A percentile compares a stretch with the other conserved stretches of the same genome.
phyloP scores from a whole-genome alignment of 2,329 filamentous ascomycete species.

The Exserohilum turcica region DNA sequence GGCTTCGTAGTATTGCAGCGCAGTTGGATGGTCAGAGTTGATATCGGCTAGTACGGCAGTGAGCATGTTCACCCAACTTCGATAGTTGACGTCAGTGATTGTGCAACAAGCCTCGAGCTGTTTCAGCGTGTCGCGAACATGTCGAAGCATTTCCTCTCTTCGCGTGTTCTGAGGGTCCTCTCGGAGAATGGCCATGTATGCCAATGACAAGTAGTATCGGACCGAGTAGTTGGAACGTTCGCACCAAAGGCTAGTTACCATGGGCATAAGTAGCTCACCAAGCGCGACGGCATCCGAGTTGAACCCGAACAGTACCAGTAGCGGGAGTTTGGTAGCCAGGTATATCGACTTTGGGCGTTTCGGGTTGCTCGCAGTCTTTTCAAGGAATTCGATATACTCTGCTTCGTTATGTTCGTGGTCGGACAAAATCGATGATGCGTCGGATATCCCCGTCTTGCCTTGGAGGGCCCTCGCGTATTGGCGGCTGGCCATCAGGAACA shows the following conservation, averaged over 20 bases:
- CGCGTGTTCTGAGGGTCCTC: constrained; percentile 46
- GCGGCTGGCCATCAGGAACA: constrained; percentile 67
- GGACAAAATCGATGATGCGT: constrained; percentile 64
- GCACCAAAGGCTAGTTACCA: constrained; percentile 52
- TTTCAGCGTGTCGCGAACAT: constrained; percentile 62
- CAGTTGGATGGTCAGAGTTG: constrained; percentile 56
- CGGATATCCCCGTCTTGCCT: constrained; percentile 67
- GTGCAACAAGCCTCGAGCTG: constrained; percentile 68
- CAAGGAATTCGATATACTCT: constrained; percentile 59
- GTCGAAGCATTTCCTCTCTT: constrained; percentile 56
- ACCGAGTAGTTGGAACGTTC: constrained; percentile 51
- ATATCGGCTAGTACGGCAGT: constrained; percentile 72
- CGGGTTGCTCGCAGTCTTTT: constrained; percentile 60
- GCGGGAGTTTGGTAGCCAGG: constrained; percentile 58
- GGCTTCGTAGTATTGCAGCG: constrained; percentile 70
- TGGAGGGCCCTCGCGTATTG: constrained; percentile 73
- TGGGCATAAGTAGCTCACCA: constrained; percentile 49
- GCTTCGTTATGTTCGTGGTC: constrained; percentile 69
- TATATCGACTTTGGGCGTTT: constrained; percentile 71
- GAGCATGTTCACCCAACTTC: constrained; percentile 70
- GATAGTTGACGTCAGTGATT: constrained; percentile 72
- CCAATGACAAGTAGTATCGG: constrained; percentile 51
- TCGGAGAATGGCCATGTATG: constrained; percentile 48
- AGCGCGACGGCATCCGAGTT: constrained; percentile 50
- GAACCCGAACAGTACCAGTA: constrained; percentile 52